Evolutionary conservation across 225 moss, liverwort and hornwort species (phyloP), one percentile per base, ranked within the genome.

Genomic region (Takakia lepidozioides): DNA sequence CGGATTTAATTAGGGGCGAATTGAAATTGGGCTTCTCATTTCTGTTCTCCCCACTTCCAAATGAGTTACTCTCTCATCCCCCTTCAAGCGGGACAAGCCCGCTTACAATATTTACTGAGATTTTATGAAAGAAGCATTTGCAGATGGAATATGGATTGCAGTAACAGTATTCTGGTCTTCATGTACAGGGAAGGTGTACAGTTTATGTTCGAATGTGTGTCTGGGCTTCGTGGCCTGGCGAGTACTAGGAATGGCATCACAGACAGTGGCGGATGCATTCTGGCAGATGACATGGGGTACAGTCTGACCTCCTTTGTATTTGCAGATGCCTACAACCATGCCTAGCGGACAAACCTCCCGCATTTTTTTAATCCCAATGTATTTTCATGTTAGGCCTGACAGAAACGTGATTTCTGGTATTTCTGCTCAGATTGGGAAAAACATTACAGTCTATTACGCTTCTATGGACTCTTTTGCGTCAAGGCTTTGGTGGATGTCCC

Each of bases 211-310:
- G 95, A 95, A 68, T 95, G 95, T 47, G 95, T 95, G 16, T 72
- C 87, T 38, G 90, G 90, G 55, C 84, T 95, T 38, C 95, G 95
- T 32, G 67, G 68, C 55, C 77, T 95, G 61, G 75, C 82, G 25
- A 85, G 74, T 50, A 68, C 85, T 11, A 67, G 73, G 15, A 62
- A 71, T 37, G 84, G 67, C 49, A 58, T 65, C 6, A 45, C 63
- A 14, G 74, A 55, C 11, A 80, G 90, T 29, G 84, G 74, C 67
- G 95, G 95, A 35, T 90, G 95, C 66, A 95, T 95, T 56, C 87
- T 95, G 43, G 95, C 95, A 46, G 95, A 95, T 70, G 95, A 95
- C 50, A 95, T 95, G 95, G 95, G 95, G 92, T 93, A 81, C n/a
- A n/a, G n/a, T n/a, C n/a, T n/a, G n/a, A n/a, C n/a, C n/a, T n/a